These are phyloP conservation scores for Schoenoplectus tabernaemontani DNA, from an alignment of 202 grass and related monocot genomes.

Conservation along the genomic window DNA sequence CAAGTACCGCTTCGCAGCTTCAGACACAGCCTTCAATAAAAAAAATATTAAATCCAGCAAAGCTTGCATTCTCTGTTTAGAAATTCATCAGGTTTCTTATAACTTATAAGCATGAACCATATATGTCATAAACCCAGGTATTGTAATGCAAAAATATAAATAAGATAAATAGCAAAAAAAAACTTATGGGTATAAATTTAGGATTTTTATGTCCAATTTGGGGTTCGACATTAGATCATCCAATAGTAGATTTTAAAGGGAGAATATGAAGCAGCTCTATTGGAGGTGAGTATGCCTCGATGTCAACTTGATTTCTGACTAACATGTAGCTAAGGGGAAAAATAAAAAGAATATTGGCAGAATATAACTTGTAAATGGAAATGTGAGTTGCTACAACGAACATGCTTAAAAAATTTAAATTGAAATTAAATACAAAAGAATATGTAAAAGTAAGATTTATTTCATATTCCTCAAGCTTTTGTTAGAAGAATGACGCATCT, in stretches of 20 bases:
- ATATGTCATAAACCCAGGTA: neutral
- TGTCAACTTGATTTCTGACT: slow-evolving; percentile 78
- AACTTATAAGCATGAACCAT: neutral
- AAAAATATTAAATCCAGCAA: slow-evolving; percentile 80
- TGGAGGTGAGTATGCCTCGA: slow-evolving; percentile 67
- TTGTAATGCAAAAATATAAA: neutral
- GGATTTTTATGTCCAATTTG: slow-evolving; percentile 85
- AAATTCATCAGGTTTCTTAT: slow-evolving; percentile 4
- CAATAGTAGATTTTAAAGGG: slow-evolving; percentile 69
- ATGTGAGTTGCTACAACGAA: neutral
- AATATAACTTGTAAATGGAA: neutral
- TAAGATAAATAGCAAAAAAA: slow-evolving; percentile 8
- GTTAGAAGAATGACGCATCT: neutral
- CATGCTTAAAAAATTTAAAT: neutral
- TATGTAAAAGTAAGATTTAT: neutral
- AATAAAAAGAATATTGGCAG: neutral
- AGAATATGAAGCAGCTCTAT: slow-evolving; percentile 84
- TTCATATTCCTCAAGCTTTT: neutral
- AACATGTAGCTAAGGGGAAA: neutral
- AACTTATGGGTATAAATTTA: slow-evolving; percentile 63
- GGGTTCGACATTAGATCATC: slow-evolving; percentile 56
- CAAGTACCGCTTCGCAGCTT: slow-evolving; percentile 80
- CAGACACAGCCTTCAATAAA: slow-evolving; percentile 86
- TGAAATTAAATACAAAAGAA: neutral
- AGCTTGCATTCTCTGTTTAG: slow-evolving; percentile 86